These are phyloP conservation scores for Ophiostoma angusticollis DNA, from an alignment of 2,329 filamentous ascomycete species.

Conservation along the genomic window DNA sequence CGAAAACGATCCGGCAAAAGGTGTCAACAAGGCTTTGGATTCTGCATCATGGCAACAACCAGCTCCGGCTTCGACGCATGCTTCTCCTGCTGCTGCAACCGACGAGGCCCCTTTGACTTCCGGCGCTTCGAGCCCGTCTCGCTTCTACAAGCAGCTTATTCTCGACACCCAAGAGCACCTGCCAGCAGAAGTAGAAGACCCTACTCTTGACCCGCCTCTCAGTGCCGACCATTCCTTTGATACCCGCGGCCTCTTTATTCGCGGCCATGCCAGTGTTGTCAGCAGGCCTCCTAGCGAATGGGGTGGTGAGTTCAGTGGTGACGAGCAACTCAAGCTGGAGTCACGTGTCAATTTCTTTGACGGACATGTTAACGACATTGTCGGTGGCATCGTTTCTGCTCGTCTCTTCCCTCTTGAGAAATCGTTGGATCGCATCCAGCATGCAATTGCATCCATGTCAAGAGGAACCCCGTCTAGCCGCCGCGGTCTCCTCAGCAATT, in stretches of 20 bases:
- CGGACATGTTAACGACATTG: conserved; percentile 73
- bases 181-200: conserved; percentile 29
- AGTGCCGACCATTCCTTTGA: conserved; percentile 34
- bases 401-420: conserved; percentile 72
- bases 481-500: conserved; percentile 51
- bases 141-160: conserved; percentile 18
- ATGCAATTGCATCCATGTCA: conserved; percentile 44
- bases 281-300: conserved; percentile 73
- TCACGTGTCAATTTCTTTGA: conserved; percentile 82
- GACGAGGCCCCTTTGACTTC: conserved; percentile 41
- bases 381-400: conserved; percentile 63
- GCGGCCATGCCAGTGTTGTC: conserved; percentile 48
- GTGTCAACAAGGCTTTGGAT: conserved; percentile 51
- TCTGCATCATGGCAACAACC: conserved; percentile 32
- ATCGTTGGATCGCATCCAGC: conserved; percentile 62
- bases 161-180: conserved; percentile 30
- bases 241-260: conserved; percentile 40
- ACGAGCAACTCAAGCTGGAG: conserved; percentile 72
- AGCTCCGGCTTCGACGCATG: conserved; percentile 25
- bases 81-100: conserved; percentile 25
- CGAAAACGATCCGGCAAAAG: conserved; percentile 57
- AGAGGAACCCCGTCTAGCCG: conserved; percentile 42
- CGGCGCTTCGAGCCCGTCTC: conserved; percentile 25
- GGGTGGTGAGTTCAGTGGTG: conserved; percentile 74
- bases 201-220: neutral